Base-by-base conservation (phyloP, 176 grass and related monocot genomes). In the Microstegium vimineum region DNA sequence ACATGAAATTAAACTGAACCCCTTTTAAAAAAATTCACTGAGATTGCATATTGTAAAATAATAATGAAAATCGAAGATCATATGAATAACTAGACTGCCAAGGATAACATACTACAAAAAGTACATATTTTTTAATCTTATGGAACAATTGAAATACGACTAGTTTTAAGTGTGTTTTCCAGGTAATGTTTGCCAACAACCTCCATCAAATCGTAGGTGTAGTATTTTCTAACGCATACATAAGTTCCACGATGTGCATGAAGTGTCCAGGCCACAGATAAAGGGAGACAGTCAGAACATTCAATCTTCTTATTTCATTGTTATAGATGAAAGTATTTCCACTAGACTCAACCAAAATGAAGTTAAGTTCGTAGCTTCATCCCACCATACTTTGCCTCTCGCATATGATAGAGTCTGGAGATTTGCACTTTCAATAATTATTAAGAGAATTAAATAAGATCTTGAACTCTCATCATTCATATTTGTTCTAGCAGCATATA, bases 401-500 rank as follows among this genome's bases (percentile, higher is more conserved):
- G 92, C 89, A 86, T 92, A 90, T 82, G 92, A 90, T 75, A 95
- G 95, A 76, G 95, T 94, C 62, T 98, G 95, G 62, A 95, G 92
- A 77, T 98, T 94, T 13, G 92, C 95, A 78, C 95, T 95, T 81
- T 98, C 95, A 70, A 98, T 98, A 40, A 98, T 90, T 62, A 98
- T 91, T 60, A 92, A 98, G 84, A 98, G 86, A 82, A 98, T 86
- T 77, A 98, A 73, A 84, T 98, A 92, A 76, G 95, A 98, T 69
- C 95, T 95, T 28, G 95, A 98, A 61, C 95, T 98, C 86, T 98
- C 88, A 84, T 93, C 89, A 87, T 98, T 98, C 92, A 98, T 91
- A 68, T 94, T 85, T 42, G 95, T 98, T 71, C 89, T 92, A 9
- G 95, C 88, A 14, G n/a, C n/a, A n/a, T n/a, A 82, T 98, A 64